Percentiles rank a stretch among this genome's conserved stretches.
These are phyloP conservation scores for Plasmodium cynomolgi DNA, from an alignment of 169 alveolate species.

Conservation along the genomic window DNA sequence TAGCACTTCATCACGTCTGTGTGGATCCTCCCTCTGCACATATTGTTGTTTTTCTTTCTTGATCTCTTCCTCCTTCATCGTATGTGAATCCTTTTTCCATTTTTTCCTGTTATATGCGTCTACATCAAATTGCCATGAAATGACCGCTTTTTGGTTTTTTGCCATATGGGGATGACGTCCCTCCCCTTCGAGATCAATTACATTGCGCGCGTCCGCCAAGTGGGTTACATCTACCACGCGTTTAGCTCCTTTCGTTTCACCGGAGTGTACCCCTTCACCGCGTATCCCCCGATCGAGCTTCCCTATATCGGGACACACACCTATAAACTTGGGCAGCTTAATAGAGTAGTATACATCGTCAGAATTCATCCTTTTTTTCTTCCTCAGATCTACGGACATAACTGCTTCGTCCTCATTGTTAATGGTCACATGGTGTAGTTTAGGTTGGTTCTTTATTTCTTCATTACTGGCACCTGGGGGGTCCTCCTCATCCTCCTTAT, in stretches of 20 bases:
- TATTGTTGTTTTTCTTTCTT: background rate
- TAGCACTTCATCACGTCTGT: background rate
- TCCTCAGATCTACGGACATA: background rate
- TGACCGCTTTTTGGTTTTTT: conserved; percentile 2
- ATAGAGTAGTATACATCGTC: conserved; percentile 15
- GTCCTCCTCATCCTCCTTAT: background rate
- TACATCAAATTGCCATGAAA: conserved; percentile 33
- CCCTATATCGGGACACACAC: conserved; percentile 18
- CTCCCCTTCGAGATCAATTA: background rate
- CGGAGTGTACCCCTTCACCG: background rate
- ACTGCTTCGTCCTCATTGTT: conserved; percentile 18
- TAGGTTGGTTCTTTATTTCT: background rate
- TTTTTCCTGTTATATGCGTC: conserved; percentile 11
- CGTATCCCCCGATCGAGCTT: background rate
- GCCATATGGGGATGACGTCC: background rate
- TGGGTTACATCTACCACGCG: background rate
- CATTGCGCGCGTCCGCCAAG: background rate
- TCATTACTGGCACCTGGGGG: background rate
- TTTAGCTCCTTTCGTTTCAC: background rate
- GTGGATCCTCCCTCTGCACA: background rate
- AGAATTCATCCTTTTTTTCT: background rate
- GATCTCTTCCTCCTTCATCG: background rate
- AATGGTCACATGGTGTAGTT: background rate
- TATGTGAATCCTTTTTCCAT: background rate
- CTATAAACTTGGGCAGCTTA: conserved; percentile 39